phyloP scores from a whole-genome alignment of 73 alveolate species.

The Halteria grandinella region DNA sequence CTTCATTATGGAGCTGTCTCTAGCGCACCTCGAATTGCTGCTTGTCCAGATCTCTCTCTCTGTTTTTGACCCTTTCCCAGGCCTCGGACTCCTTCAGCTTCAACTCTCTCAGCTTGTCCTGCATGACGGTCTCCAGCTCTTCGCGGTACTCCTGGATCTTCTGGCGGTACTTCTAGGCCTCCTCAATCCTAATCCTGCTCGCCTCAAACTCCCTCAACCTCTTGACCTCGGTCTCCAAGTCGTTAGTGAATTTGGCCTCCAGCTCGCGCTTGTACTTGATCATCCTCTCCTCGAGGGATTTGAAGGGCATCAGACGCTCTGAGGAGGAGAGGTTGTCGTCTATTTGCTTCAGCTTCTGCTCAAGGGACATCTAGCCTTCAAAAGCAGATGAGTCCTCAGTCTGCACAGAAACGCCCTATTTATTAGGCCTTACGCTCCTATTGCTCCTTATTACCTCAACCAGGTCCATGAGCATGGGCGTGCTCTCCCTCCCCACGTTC shows the following conservation, averaged over 20 bases:
- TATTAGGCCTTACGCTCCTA: constrained; percentile 26
- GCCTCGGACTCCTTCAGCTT: constrained; percentile 68
- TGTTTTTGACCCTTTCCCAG: constrained; percentile 52
- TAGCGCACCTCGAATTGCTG: constrained; percentile 66
- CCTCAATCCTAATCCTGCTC: constrained; percentile 64
- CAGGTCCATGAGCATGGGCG: constrained; percentile 58
- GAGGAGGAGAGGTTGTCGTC: constrained; percentile 39
- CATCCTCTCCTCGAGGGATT: constrained; percentile 77
- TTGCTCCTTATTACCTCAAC: constrained; percentile 48
- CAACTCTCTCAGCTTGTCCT: constrained; percentile 65
- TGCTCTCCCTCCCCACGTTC: constrained; percentile 4
- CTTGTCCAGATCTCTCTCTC: constrained; percentile 70
- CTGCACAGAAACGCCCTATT: constrained; percentile 37
- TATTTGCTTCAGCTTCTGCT: constrained; percentile 51
- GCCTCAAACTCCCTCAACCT: constrained; percentile 70
- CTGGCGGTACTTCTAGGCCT: constrained; percentile 67
- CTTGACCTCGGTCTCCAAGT: constrained; percentile 62
- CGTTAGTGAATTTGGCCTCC: constrained; percentile 58
- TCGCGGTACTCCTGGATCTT: constrained; percentile 65
- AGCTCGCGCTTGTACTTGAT: constrained; percentile 65
- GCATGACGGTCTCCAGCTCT: constrained; percentile 64
- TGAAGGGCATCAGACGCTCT: constrained; percentile 68
- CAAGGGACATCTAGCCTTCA: constrained; percentile 50
- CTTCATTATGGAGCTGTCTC: constrained; percentile 60
- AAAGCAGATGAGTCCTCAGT: constrained; percentile 75